A percentile compares a stretch with the other conserved stretches of the same genome.
phyloP scores from a whole-genome alignment of 2,329 filamentous ascomycete species.

The Elsinoe necatrix region DNA sequence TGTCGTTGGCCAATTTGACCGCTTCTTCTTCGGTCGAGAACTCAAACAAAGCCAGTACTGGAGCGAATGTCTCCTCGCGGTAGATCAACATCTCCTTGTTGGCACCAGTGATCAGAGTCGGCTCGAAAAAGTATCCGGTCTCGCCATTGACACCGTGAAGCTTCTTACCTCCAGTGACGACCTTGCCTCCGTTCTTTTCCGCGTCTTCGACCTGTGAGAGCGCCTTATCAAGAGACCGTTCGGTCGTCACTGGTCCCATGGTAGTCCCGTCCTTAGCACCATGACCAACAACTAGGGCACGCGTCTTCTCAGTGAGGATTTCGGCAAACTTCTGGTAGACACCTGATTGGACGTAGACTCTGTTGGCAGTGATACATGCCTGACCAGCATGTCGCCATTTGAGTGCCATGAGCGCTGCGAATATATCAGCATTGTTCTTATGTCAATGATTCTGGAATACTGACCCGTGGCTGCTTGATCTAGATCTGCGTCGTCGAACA shows the following conservation, averaged over 20 bases:
- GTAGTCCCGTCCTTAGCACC: constrained; percentile 49
- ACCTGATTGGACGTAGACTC: constrained; percentile 55
- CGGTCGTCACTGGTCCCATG: constrained; percentile 53
- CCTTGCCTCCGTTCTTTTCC: constrained; percentile 50
- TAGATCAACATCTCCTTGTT: constrained; percentile 49
- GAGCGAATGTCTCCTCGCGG: constrained; percentile 58
- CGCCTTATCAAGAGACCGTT: constrained; percentile 49
- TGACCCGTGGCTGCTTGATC: constrained; percentile 46
- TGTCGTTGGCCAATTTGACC: constrained; percentile 51
- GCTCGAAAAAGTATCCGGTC: constrained; percentile 60
- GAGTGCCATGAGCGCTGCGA: constrained; percentile 37
- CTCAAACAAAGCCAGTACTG: constrained; percentile 53
- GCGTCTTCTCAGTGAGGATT: constrained; percentile 45
- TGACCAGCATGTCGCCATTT: constrained; percentile 56
- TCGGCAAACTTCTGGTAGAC: constrained; percentile 55
- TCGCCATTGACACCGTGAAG: constrained; percentile 33
- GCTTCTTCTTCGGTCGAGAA: constrained; percentile 60
- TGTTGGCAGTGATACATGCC: constrained; percentile 57
- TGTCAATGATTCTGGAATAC: neutral
- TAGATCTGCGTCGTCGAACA: constrained; percentile 57
- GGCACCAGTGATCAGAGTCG: constrained; percentile 55
- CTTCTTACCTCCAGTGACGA: constrained; percentile 53
- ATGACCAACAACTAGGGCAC: constrained; percentile 52
- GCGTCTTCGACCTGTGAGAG: constrained; percentile 56
- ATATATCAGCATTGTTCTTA: neutral